Percentiles rank a stretch among this genome's conserved stretches.
These are phyloP conservation scores for Lomentospora prolificans DNA, from an alignment of 2,329 filamentous ascomycete species.

Conservation along the genomic window DNA sequence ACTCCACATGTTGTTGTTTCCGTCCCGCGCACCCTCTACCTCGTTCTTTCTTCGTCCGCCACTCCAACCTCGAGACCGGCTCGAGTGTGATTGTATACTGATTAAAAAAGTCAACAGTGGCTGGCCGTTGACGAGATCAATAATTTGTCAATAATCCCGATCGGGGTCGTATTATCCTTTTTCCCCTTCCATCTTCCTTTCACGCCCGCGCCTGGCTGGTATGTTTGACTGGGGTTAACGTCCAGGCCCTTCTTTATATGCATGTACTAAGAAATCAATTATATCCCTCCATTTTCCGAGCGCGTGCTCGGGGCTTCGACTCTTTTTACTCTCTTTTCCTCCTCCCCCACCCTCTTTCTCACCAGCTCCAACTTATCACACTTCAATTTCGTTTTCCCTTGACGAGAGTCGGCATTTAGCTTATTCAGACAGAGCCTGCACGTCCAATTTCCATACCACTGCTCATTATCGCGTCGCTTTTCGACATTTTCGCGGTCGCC, in stretches of 20 bases:
- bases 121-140: too few relatives aligned
- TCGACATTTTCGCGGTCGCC: background rate
- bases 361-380: background rate
- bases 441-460: background rate
- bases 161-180: background rate
- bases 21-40: background rate
- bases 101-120: background rate
- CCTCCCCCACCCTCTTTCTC: background rate
- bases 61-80: background rate
- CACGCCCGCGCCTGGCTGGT: too few relatives aligned
- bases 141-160: too few relatives aligned
- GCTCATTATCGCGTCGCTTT: background rate
- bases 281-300: slow-evolving; percentile 6
- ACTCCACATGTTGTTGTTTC: background rate
- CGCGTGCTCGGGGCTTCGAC: slow-evolving; percentile 3
- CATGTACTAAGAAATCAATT: slow-evolving; percentile 1
- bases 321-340: slow-evolving; percentile 1
- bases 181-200: background rate
- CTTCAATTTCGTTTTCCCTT: background rate
- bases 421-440: too few relatives aligned
- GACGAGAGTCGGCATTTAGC: too few relatives aligned
- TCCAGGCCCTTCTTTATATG: too few relatives aligned
- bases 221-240: too few relatives aligned
- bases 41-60: background rate
- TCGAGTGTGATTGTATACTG: background rate